Evolutionary conservation across 2,329 filamentous ascomycete species (phyloP), one percentile per base, ranked within the genome.

Genomic region (Paecilomyces niveus): DNA sequence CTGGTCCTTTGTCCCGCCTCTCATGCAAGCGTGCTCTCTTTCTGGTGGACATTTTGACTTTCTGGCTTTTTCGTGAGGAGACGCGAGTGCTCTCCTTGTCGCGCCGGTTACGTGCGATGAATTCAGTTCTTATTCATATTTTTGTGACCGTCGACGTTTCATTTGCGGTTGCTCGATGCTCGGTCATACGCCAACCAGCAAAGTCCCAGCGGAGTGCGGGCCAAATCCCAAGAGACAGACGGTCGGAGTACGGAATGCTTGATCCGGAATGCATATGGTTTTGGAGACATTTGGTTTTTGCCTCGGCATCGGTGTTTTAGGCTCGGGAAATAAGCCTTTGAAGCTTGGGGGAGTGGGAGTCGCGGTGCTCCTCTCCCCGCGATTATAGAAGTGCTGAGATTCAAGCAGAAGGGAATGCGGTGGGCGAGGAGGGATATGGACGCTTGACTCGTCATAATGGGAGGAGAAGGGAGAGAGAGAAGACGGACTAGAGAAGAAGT

Each of bases 221-320:
- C 50, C 50, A 7, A 26, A 24, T 52, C 26, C 50, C 50, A 52
- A 29, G 21, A 52, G 22, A 52, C 51, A 33, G 53, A 33, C 33
- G 51, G 26, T 50, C 31, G 45, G 32, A 33, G n/a, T 31, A 54
- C 54, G 39, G 54, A 56, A 50, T 56, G 39, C 18, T 29, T 57
- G 50, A 18, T 29, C 45, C 49, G 54, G 33, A 22, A 24, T 53
- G 50, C 55, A 53, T 57, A 50, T 45, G 55, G 39, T 35, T 57
- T 53, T 39, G 26, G 55, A 57, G 55, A 51, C 55, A 53, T 39
- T 51, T 52, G 50, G 49, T 24, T 56, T 35, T 56, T 18, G 50
- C 54, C 54, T 45, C 53, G 56, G 51, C 54, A 56, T 59, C 52
- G 54, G 57, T 61, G 57, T 61, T 58, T 57, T 62, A 63, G 61